phyloP scores from a whole-genome alignment of 164 flowering plant genomes.

The Cinnamomum micranthum region DNA sequence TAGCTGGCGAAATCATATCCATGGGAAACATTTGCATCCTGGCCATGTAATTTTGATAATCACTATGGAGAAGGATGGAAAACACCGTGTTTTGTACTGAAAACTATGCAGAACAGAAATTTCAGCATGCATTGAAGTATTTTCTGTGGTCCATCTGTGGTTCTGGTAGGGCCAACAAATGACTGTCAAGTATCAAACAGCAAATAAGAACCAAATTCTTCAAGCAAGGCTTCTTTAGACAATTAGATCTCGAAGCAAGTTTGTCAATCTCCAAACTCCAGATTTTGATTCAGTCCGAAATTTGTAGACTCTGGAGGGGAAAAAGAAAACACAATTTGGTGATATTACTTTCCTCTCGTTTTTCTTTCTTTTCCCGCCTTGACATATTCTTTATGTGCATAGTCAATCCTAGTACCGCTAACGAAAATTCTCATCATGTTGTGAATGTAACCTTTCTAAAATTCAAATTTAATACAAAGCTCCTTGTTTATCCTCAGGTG shows the following conservation, averaged over 20 bases:
- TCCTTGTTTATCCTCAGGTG: slow-evolving; percentile 44
- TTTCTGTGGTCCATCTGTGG: background rate
- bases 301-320: background rate
- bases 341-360: background rate
- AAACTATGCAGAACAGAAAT: background rate
- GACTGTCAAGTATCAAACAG: background rate
- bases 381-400: background rate
- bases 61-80: background rate
- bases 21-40: background rate
- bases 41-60: background rate
- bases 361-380: background rate
- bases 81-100: background rate
- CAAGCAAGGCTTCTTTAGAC: background rate
- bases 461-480: background rate
- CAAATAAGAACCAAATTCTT: background rate
- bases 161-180: background rate
- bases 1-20: too few relatives aligned
- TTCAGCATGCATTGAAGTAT: background rate
- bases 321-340: too few relatives aligned
- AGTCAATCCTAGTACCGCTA: background rate
- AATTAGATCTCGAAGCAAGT: background rate
- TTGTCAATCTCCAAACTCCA: background rate
- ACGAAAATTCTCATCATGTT: background rate
- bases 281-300: background rate
- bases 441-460: background rate